Conservation (phyloP, 371 early-diverging fungal species). For the Syncephalastrum sp. region DNA sequence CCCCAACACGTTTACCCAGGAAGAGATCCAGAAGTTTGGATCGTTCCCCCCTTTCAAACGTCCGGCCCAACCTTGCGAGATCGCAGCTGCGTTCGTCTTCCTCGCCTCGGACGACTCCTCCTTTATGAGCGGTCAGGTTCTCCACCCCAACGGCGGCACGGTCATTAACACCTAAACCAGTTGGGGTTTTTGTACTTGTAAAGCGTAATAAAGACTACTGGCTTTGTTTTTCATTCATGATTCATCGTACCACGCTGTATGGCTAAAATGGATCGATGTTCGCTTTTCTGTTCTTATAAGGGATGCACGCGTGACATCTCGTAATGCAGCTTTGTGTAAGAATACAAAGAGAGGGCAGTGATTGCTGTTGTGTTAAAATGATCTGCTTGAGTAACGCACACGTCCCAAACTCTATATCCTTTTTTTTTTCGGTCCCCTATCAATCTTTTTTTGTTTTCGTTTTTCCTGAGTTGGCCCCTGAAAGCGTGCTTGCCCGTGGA, state of each 20-base stretch:
- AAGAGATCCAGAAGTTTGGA: constrained; percentile 64
- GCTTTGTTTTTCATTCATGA: no score
- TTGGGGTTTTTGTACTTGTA: no score
- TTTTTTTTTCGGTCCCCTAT: not conserved
- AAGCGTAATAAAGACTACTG: no score
- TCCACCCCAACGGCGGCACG: constrained; percentile 52
- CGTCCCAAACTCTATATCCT: no score
- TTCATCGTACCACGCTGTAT: no score
- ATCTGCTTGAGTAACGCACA: no score
- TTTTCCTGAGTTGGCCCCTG: not conserved
- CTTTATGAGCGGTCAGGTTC: constrained; percentile 65
- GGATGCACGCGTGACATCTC: not conserved
- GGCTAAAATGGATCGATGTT: no score
- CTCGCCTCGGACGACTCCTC: constrained; percentile 60
- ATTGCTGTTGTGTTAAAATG: no score
- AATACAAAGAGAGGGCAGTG: not conserved
- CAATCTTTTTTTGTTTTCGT: not conserved
- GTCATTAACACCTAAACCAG: constrained; percentile 37
- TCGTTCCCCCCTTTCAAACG: constrained; percentile 68
- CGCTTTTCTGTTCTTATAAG: constrained; percentile 1
- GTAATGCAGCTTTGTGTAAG: constrained; percentile 1
- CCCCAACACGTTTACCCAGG: constrained; percentile 62
- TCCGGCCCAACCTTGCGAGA: constrained; percentile 66
- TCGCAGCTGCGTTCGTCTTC: constrained; percentile 64
- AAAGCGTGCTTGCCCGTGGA: constrained; percentile 1